Percentiles rank a stretch among this genome's conserved stretches.
phyloP scores from a whole-genome alignment of 805 yeast species.

The Kodamaea leandrae region DNA sequence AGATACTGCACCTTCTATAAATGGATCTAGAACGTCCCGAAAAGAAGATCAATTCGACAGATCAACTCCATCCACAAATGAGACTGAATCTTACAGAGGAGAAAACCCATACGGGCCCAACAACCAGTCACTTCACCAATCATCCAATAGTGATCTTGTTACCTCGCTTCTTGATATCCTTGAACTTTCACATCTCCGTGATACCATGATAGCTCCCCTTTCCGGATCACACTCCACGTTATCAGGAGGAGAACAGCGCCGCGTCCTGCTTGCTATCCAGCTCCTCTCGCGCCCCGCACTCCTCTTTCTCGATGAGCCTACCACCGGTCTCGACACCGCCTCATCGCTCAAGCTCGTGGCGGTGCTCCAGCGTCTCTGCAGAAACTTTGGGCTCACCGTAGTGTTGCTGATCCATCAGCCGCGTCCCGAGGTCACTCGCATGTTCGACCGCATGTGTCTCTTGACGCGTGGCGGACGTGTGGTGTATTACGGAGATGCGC shows the following conservation, averaged over 20 bases:
- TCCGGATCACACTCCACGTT: constrained; percentile 9
- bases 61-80: too few relatives aligned
- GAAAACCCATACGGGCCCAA: too few relatives aligned
- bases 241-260: constrained; percentile 28
- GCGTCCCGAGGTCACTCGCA: constrained; percentile 20
- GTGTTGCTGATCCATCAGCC: constrained; percentile 28
- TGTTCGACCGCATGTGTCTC: constrained; percentile 26
- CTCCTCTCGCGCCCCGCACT: constrained; percentile 23
- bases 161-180: constrained; percentile 59
- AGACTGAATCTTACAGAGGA: too few relatives aligned
- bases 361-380: constrained; percentile 20
- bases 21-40: too few relatives aligned
- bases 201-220: constrained; percentile 53
- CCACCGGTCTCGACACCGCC: constrained; percentile 28
- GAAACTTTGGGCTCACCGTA: constrained; percentile 24
- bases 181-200: constrained; percentile 62
- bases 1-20: not conserved
- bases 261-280: constrained; percentile 26
- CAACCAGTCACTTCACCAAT: too few relatives aligned
- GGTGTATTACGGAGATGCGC: constrained; percentile 23
- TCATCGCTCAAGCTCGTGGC: constrained; percentile 25
- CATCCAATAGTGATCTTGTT: constrained; percentile 50
- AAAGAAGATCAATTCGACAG: too few relatives aligned
- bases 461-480: constrained; percentile 26
- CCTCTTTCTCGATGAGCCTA: constrained; percentile 24